Evolutionary conservation across 1,139 yeast species (phyloP).

Genomic region (Yamadazyma triangularis): DNA sequence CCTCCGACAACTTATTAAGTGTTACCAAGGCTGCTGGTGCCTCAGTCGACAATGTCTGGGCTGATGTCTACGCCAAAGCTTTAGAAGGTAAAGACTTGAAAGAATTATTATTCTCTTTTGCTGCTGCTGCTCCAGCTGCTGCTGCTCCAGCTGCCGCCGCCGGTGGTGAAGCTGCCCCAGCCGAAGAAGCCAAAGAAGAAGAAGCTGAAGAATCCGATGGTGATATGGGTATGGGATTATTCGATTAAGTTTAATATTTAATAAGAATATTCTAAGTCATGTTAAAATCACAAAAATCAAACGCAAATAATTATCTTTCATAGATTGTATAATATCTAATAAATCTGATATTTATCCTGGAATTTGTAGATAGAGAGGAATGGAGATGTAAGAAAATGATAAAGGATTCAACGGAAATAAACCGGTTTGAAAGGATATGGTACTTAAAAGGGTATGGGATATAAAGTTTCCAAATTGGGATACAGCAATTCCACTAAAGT

Average conservation of each 20-base stretch:
- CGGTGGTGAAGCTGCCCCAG: slow-evolving; percentile 54
- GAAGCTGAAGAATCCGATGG: slow-evolving; percentile 74
- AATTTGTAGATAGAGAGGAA: too few species aligned
- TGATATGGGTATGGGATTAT: slow-evolving; percentile 70
- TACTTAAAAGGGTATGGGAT: too few species aligned
- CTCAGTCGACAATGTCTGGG: slow-evolving; percentile 84
- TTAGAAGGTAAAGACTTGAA: slow-evolving; percentile 95
- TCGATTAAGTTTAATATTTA: slow-evolving; percentile 31
- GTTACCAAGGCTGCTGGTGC: slow-evolving; percentile 90
- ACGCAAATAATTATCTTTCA: too few species aligned
- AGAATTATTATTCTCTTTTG: slow-evolving; percentile 81
- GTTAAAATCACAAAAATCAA: background rate
- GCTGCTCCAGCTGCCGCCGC: slow-evolving; percentile 50
- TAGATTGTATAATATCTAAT: background rate
- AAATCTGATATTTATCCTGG: background rate
- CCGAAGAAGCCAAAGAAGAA: slow-evolving; percentile 56
- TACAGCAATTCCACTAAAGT: too few species aligned
- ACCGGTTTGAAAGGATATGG: too few species aligned
- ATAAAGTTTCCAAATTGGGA: too few species aligned
- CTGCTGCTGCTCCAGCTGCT: slow-evolving; percentile 46
- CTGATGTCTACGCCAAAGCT: slow-evolving; percentile 94
- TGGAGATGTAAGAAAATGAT: too few species aligned
- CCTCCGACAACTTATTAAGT: slow-evolving; percentile 86
- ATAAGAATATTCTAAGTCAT: slow-evolving; percentile 1
- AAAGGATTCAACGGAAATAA: too few species aligned